Evolutionary conservation across 1,139 yeast genomes (phyloP).

Genomic region (Tardiomyces blankii): DNA sequence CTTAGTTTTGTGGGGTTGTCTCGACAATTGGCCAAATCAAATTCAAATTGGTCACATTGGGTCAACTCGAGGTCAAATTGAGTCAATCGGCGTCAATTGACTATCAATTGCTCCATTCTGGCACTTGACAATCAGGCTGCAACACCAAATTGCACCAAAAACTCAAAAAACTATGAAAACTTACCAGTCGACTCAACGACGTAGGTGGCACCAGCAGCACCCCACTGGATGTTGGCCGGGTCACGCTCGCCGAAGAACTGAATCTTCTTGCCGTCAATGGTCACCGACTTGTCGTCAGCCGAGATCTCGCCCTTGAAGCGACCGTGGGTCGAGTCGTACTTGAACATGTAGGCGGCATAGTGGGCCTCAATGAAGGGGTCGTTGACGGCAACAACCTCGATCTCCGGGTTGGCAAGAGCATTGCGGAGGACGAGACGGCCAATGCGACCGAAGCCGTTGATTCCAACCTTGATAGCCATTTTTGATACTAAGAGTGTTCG

Average conservation of each 20-base stretch:
- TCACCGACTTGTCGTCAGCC: constrained; percentile 42
- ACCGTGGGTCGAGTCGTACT: constrained; percentile 84
- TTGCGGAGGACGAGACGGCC: constrained; percentile 74
- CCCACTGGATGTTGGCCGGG: constrained; percentile 79
- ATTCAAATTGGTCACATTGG: too few relatives aligned
- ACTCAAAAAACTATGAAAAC: not conserved
- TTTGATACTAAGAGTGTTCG: not conserved
- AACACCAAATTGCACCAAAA: too few relatives aligned
- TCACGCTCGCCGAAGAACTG: constrained; percentile 65
- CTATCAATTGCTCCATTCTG: not conserved
- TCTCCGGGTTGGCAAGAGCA: constrained; percentile 57
- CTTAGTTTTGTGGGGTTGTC: too few relatives aligned
- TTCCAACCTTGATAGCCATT: constrained; percentile 48
- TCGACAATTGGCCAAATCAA: too few relatives aligned
- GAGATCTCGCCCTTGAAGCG: constrained; percentile 57
- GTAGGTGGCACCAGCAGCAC: constrained; percentile 61
- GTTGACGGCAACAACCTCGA: constrained; percentile 69
- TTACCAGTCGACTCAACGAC: constrained; percentile 76
- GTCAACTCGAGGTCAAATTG: too few relatives aligned
- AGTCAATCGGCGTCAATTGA: too few relatives aligned
- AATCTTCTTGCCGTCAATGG: constrained; percentile 61
- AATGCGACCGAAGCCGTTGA: constrained; percentile 85
- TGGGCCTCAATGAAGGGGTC: constrained; percentile 79
- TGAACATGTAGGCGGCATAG: constrained; percentile 81
- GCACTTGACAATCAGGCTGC: too few relatives aligned